Base-by-base conservation (phyloP, 2,329 filamentous ascomycete species). In the Parastagonospora nodorum region DNA sequence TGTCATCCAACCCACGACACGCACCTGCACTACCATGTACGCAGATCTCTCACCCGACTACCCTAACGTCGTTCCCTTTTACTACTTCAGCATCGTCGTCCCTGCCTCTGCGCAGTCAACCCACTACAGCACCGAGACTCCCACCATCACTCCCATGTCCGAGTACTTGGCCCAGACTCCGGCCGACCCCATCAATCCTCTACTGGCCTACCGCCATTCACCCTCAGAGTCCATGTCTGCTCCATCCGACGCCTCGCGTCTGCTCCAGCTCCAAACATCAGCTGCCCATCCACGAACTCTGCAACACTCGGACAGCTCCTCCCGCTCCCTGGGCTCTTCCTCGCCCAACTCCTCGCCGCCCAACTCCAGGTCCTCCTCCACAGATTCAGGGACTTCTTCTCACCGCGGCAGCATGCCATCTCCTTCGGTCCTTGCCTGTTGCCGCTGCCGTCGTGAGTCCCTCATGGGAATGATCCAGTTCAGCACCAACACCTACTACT, bases 401-500 rank as follows among this genome's bases (percentile, higher is more conserved):
- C 38, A 40, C n/a, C 35, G 38, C 41, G 50, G 42, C 48, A 60
- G 51, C 45, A 53, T 54, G 37, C 31, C 45, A 12, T 61, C 62
- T 4, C 57, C 55, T 5, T 58, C 61, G 0, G 55, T 51, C 1
- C 52, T 67, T 12, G 69, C 63, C 42, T 74, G 70, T 58, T 67
- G 61, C 28, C 68, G 71, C n/a, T 74, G 71, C 53, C 69, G 68
- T 33, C 68, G 69, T 39, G 63, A 64, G 33, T 68, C 61, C 19
- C 55, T 60, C 30, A 53, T 59, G 12, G 57, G 61, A 53, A 74
- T 75, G 70, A 64, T 74, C 56, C 61, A 67, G 24, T 72, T 72
- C 48, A 71, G 71, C 45, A 69, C 69, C 46, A 75, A 75, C 53
- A 62, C 69, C 29, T 75, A 74, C 62, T 76, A 76, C 61, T 76